A percentile compares a stretch with the other conserved stretches of the same genome.
Conservation (phyloP, 2,329 filamentous ascomycete species). For the Exophiala viscosa region DNA sequence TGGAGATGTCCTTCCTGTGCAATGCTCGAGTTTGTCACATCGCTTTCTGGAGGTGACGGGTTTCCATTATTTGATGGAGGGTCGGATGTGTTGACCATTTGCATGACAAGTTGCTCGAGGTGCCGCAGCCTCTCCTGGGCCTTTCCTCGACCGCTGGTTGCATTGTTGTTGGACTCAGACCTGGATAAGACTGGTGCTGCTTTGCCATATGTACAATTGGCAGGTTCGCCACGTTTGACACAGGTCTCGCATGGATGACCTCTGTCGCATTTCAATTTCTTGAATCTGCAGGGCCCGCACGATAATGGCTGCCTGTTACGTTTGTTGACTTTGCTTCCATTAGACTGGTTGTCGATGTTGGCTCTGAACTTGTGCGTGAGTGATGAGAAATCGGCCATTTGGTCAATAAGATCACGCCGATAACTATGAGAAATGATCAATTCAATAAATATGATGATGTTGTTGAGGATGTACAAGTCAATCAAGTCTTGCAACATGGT, state of each 20-base stretch:
- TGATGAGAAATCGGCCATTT: slow-evolving; percentile 23
- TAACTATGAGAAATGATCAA: background rate
- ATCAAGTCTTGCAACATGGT: background rate
- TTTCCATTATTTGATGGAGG: background rate
- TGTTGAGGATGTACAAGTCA: background rate
- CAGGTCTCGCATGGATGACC: slow-evolving; percentile 39
- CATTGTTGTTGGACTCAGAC: slow-evolving; percentile 1
- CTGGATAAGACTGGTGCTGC: slow-evolving; percentile 20
- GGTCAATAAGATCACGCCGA: background rate
- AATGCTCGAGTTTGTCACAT: slow-evolving; percentile 1
- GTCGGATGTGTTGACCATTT: slow-evolving; percentile 19
- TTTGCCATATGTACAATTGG: slow-evolving; percentile 75
- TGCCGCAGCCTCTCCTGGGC: slow-evolving; percentile 24
- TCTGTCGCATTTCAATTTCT: slow-evolving; percentile 43
- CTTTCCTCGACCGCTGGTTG: slow-evolving; percentile 7
- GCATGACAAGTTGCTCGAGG: slow-evolving; percentile 27
- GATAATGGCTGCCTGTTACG: slow-evolving; percentile 84
- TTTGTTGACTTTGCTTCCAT: slow-evolving; percentile 61
- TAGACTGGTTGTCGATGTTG: slow-evolving; percentile 63
- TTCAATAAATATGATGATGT: background rate
- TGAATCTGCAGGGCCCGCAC: slow-evolving; percentile 36
- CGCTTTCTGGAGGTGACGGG: background rate
- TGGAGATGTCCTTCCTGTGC: slow-evolving; percentile 18
- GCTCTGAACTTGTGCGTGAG: slow-evolving; percentile 34
- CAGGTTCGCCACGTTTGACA: slow-evolving; percentile 72